Conservation (phyloP, 805 yeast genomes). For the Yarrowia keelungensis region DNA sequence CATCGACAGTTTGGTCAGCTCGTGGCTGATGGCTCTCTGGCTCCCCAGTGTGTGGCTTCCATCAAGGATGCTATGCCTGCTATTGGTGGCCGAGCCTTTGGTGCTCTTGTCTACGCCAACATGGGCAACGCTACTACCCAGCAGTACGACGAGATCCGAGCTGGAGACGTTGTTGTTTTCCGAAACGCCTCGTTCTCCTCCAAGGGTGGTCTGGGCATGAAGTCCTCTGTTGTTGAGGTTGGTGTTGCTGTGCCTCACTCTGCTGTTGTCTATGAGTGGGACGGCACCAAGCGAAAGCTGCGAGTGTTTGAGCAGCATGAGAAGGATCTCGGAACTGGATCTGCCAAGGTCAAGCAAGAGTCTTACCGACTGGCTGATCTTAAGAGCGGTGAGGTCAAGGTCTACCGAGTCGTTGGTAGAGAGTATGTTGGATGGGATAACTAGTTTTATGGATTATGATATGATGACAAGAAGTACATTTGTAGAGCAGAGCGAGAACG, state of each 20-base stretch:
- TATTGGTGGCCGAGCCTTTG: conserved; percentile 73
- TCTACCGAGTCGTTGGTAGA: conserved; percentile 79
- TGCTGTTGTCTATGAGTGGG: conserved; percentile 75
- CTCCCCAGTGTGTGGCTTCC: conserved; percentile 50
- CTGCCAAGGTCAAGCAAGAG: conserved; percentile 64
- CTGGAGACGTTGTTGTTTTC: conserved; percentile 86
- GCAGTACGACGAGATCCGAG: conserved; percentile 66
- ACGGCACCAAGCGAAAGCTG: conserved; percentile 63
- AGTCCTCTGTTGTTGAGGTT: conserved; percentile 67
- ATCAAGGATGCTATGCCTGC: conserved; percentile 59
- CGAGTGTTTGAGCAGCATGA: conserved; percentile 47
- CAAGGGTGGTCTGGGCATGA: conserved; percentile 60
- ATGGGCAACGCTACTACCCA: conserved; percentile 58
- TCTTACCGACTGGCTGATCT: conserved; percentile 74
- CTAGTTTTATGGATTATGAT: conserved; percentile 31
- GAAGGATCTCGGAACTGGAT: conserved; percentile 44
- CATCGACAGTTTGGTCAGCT: conserved; percentile 48
- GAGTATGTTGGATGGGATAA: conserved; percentile 72
- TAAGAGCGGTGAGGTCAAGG: conserved; percentile 77
- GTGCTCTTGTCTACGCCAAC: conserved; percentile 71
- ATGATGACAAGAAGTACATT: background rate
- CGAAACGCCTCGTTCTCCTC: conserved; percentile 76
- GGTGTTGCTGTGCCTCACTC: conserved; percentile 59
- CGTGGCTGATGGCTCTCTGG: conserved; percentile 43
- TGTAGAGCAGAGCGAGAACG: too few relatives aligned